Evolutionary conservation across 2,329 filamentous ascomycete species (phyloP), one percentile per base, ranked within the genome.

Genomic region (Septoria petroselini): DNA sequence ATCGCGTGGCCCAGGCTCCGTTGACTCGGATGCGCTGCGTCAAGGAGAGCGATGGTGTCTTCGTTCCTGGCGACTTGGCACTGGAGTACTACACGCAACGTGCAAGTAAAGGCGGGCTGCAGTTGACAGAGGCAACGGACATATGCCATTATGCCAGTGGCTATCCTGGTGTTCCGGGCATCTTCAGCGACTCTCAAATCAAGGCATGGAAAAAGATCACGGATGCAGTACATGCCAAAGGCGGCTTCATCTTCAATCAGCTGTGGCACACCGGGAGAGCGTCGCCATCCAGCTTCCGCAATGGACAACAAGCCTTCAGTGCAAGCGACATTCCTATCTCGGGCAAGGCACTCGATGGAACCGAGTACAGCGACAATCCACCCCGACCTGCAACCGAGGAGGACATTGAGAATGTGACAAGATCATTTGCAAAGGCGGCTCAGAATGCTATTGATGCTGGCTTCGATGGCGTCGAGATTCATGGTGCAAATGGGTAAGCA

Each of bases 191-290:
- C 0, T 73, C 71, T n/a, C 80, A 85, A 43, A 71, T 83, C 25
- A 71, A 70, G 1, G 76, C 70, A 0, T 86, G 83, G 83, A 78
- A 74, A 52, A 66, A 72, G 8, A 69, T 86, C 33, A 83, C 78
- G 2, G 75, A 81, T 21, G 79, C 77, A 0, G 81, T 86, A 0
- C 84, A 88, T 62, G 72, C 72, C 14, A 83, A 82, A 58, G 77
- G 77, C 3, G 76, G 74, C n/a, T 80, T 73, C 62, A 81, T 85
- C 43, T 85, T 73, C 66, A 66, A 73, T 2, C 84, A 86, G 62
- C 69, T 86, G 0, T 85, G 80, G 73, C 76, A 76, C 0, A 70
- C 79, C 7, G 82, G 84, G 3, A 76, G 84, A 4, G 59, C 58
- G 3, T 59, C 59, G 7, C 54, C 57, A 14, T 50, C 59, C 19